A percentile compares a stretch with the other conserved stretches of the same genome.
Evolutionary conservation across 2,329 filamentous ascomycete genomes (phyloP).

Genomic region (Aspergillus cejpii): DNA sequence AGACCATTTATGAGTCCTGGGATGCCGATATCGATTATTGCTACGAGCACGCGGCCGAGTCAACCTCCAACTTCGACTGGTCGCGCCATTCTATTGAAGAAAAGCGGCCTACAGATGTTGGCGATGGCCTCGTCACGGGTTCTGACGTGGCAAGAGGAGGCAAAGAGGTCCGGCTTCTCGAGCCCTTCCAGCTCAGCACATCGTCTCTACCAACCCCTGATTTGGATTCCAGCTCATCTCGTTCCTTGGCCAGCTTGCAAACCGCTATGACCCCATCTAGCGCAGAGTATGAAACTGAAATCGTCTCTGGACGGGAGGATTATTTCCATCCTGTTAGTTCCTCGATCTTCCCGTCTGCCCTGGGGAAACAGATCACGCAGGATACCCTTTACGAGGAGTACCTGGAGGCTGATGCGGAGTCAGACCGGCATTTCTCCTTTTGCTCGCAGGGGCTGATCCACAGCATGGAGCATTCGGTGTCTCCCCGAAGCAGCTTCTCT

Average conservation of each 20-base stretch:
- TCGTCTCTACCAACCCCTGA: conserved; percentile 28
- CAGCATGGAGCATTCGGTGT: conserved; percentile 35
- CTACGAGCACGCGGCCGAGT: conserved; percentile 56
- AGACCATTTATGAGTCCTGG: conserved; percentile 45
- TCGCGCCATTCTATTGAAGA: conserved; percentile 35
- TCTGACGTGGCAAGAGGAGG: conserved; percentile 9
- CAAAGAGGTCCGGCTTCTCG: conserved; percentile 12
- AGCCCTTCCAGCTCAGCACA: conserved; percentile 21
- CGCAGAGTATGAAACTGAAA: conserved; percentile 23
- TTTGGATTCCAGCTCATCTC: conserved; percentile 29
- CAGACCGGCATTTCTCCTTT: conserved; percentile 45
- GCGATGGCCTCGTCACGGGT: conserved; percentile 11
- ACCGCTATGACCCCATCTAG: conserved; percentile 29
- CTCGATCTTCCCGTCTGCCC: conserved; percentile 25
- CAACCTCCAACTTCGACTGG: conserved; percentile 57
- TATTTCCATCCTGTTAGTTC: conserved; percentile 32
- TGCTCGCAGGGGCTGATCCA: conserved; percentile 38
- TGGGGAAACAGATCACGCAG: conserved; percentile 30
- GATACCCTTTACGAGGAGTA: conserved; percentile 39
- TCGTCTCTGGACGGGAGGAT: conserved; percentile 20
- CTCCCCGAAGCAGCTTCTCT: conserved; percentile 45
- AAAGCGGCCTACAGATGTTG: conserved; percentile 13
- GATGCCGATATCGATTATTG: conserved; percentile 59
- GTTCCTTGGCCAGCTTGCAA: conserved; percentile 23
- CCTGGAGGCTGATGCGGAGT: conserved; percentile 40